Conservation (phyloP, 192 early-diverging fungal species). For the Powellomyces hirtus region DNA sequence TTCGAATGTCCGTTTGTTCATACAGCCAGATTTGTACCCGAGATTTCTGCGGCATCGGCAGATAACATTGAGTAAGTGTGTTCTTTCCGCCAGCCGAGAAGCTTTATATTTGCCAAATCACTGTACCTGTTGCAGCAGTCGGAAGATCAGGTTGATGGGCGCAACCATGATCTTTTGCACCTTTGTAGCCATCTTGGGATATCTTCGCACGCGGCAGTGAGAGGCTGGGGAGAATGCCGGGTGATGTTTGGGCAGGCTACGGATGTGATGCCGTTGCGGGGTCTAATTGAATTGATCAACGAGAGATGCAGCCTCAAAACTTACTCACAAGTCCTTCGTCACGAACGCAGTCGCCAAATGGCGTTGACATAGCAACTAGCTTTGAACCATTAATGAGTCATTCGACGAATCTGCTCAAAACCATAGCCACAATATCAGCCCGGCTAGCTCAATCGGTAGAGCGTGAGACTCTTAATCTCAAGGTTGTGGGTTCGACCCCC, state of each 20-base stretch:
- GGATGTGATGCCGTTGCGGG: too few relatives aligned
- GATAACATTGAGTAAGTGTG: background rate
- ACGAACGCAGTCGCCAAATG: too few relatives aligned
- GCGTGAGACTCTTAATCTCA: constrained; percentile 36
- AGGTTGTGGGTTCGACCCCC: constrained; percentile 37
- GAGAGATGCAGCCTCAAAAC: too few relatives aligned
- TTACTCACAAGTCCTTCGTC: too few relatives aligned
- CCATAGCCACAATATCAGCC: too few relatives aligned
- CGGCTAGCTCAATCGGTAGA: constrained; percentile 35
- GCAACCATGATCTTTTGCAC: constrained; percentile 84
- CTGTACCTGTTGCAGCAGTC: constrained; percentile 83
- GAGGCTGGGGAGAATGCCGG: too few relatives aligned
- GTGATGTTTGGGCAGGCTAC: too few relatives aligned
- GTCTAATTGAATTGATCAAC: too few relatives aligned
- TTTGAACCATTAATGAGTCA: too few relatives aligned
- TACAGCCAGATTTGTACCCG: constrained; percentile 94
- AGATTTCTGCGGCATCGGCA: constrained; percentile 58
- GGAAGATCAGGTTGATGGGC: constrained; percentile 95
- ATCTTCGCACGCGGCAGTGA: too few relatives aligned
- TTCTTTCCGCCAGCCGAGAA: background rate
- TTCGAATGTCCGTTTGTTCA: constrained; percentile 78
- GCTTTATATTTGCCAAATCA: background rate
- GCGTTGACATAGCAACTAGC: too few relatives aligned
- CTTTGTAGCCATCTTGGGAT: constrained; percentile 46
- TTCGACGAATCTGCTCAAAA: too few relatives aligned